A percentile compares a stretch with the other conserved stretches of the same genome.
These are phyloP conservation scores for Anisodus acutangulus DNA, from an alignment of 257 asterid species.

Conservation along the genomic window DNA sequence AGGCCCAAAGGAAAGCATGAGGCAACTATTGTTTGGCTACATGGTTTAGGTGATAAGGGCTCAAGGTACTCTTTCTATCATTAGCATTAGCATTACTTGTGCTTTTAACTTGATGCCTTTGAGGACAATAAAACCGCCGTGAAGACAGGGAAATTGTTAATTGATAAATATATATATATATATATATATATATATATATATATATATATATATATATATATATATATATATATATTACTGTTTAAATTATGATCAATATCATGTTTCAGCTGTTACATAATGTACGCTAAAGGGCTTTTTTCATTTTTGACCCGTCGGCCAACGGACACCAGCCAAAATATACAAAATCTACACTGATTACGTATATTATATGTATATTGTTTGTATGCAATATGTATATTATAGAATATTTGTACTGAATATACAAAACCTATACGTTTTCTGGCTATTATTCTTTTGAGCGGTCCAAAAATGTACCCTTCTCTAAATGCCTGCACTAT, in stretches of 20 bases:
- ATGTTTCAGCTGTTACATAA: not conserved
- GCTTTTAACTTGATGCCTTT: not conserved
- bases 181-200: too few species aligned
- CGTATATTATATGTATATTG: too few species aligned
- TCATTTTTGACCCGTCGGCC: too few species aligned
- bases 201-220: not conserved
- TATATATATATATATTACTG: not conserved
- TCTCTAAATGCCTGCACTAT: not conserved
- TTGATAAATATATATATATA: not conserved
- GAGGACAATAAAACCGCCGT: not conserved
- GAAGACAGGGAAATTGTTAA: not conserved
- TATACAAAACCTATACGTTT: too few species aligned
- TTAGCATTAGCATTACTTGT: not conserved
- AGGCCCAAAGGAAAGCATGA: conserved; percentile 83
- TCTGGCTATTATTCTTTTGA: too few species aligned
- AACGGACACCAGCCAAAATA: too few species aligned
- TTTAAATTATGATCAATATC: not conserved
- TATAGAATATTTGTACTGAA: too few species aligned
- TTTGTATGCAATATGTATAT: too few species aligned
- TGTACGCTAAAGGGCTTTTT: not conserved
- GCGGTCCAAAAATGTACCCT: too few species aligned
- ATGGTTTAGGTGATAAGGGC: conserved; percentile 85
- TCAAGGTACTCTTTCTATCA: conserved; percentile 55
- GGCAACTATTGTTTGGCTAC: conserved; percentile 91
- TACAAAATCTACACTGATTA: too few species aligned